These are phyloP conservation scores for Curvularia spicifera DNA, from an alignment of 2,329 filamentous ascomycete species.

Conservation along the genomic window DNA sequence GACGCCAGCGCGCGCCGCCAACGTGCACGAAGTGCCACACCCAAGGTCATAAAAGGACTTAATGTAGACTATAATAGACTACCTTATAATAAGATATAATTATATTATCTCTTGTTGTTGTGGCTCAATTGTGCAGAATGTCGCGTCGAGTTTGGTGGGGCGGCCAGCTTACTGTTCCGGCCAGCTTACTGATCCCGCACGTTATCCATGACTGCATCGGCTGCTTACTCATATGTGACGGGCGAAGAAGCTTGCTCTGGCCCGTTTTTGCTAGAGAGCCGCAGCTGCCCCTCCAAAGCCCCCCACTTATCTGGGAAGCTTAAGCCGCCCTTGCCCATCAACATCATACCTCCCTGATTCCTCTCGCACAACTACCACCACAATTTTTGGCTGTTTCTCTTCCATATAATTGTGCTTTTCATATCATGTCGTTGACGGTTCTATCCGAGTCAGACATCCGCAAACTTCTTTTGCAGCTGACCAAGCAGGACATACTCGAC, in stretches of 20 bases:
- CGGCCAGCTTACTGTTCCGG: too few species aligned
- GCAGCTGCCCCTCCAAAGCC: conserved; percentile 22
- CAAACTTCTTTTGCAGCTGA: conserved; percentile 61
- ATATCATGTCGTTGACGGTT: conserved; percentile 64
- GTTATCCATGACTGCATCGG: not conserved
- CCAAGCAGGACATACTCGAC: conserved; percentile 62
- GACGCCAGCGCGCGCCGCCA: too few species aligned
- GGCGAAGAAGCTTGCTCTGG: conserved; percentile 1
- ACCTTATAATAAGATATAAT: too few species aligned
- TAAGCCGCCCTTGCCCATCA: conserved; percentile 7
- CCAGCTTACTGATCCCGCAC: too few species aligned
- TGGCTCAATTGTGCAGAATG: too few species aligned
- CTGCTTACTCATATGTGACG: conserved; percentile 20
- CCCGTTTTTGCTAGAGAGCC: conserved; percentile 9
- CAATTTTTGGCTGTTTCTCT: not conserved
- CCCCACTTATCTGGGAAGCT: conserved; percentile 23
- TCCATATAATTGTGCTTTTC: not conserved
- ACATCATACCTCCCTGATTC: conserved; percentile 7
- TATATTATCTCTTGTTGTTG: too few species aligned
- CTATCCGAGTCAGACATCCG: conserved; percentile 64
- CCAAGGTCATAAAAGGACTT: too few species aligned
- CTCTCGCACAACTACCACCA: not conserved
- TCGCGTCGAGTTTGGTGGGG: too few species aligned
- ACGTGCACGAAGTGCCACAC: too few species aligned
- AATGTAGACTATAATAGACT: too few species aligned